Base-by-base conservation (phyloP, 1,139 yeast genomes). In the Saccharomyces hybrid region DNA sequence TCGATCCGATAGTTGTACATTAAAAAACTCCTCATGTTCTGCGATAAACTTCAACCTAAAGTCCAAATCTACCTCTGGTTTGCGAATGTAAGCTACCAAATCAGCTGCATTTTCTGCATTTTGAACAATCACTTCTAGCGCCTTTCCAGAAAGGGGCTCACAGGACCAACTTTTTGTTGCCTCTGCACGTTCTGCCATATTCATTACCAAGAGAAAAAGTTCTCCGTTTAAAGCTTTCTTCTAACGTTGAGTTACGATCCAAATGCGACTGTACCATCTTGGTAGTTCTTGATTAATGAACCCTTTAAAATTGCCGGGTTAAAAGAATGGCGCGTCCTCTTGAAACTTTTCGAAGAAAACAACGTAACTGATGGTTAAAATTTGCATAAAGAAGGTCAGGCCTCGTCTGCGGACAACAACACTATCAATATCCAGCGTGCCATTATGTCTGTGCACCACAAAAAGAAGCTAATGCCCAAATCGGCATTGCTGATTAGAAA, bases 381-480 rank as follows among this genome's bases (percentile, higher is more conserved):
- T 38, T 5, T 16, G n/a, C 26, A 38, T 20, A 20, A 38, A 38
- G 26, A 25, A 38, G 13, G 44, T 20, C n/a, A 16, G 44, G 25
- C 11, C 44, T 16, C n/a, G n/a, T 38, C 26, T 9, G n/a, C 6
- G 5, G 16, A 16, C 44, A 38, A 3, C 44, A 38, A 9, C n/a
- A 38, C 20, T 25, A 38, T 9, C 25, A 13, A 38, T 38, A 38
- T 25, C 27, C 11, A 28, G 23, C 42, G 48, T 28, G 26, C 31
- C 25, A 51, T 25, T 20, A 59, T 58, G 58, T 50, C 51, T 47
- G 56, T 38, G 26, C 54, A 56, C 25, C 58, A 59, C 27, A 62
- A 59, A 59, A 66, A 66, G 59, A 65, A 65, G 56, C 57, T 66
- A 47, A 58, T 60, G 64, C 70, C 71, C 7, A 66, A 66, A 50